phyloP scores from a whole-genome alignment of 1,284 basidiomycete genomes.

The Trametes sp. region DNA sequence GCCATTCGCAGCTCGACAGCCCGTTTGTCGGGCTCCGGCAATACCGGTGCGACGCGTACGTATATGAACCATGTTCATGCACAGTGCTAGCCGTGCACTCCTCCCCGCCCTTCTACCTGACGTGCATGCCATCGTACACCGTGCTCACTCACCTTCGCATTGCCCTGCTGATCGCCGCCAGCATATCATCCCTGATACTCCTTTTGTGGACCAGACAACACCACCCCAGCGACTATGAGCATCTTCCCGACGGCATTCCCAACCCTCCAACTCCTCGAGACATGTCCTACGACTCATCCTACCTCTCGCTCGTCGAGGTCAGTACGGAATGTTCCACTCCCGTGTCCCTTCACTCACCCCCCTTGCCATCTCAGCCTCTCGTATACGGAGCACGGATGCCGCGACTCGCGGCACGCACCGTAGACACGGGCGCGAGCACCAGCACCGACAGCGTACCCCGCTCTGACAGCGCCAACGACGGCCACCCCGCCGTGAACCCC shows the following conservation, averaged over 20 bases:
- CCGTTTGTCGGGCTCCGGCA: not conserved
- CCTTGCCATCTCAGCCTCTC: not conserved
- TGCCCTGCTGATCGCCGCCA: not conserved
- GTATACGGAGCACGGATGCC: conserved; percentile 6
- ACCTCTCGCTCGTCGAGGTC: not conserved
- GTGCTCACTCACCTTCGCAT: not conserved
- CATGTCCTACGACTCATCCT: not conserved
- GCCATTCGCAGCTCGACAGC: not conserved
- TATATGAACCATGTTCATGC: conserved; percentile 2
- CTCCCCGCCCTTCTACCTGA: not conserved
- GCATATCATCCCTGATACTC: not conserved
- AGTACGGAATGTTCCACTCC: not conserved
- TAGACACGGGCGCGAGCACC: not conserved
- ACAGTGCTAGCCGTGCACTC: not conserved
- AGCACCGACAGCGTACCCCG: not conserved
- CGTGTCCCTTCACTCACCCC: not conserved
- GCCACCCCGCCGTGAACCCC: not conserved
- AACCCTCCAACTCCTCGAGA: not conserved
- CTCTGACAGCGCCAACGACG: not conserved
- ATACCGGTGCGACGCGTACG: not conserved
- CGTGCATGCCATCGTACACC: conserved; percentile 10
- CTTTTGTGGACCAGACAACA: not conserved
- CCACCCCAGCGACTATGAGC: not conserved
- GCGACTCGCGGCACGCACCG: conserved; percentile 2
- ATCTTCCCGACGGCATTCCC: not conserved